Evolutionary conservation across 108 stramenopile species (phyloP).

Genomic region (Discostella stelligeroides): DNA sequence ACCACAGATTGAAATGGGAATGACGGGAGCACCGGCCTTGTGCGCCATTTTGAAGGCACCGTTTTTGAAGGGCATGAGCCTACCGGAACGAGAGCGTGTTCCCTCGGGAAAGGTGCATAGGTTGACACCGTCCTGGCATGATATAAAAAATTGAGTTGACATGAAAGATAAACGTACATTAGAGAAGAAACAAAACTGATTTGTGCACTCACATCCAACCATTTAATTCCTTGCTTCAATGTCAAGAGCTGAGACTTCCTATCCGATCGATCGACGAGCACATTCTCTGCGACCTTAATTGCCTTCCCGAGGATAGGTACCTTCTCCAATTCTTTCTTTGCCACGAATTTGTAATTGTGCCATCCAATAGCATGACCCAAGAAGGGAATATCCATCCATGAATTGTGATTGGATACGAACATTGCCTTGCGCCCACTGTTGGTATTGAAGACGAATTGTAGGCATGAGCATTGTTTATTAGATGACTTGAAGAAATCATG

Average conservation of each 20-base stretch:
- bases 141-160: not conserved
- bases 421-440: constrained; percentile 66
- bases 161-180: too few relatives aligned
- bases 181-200: too few relatives aligned
- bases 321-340: constrained; percentile 84
- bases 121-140: constrained; percentile 70
- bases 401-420: constrained; percentile 92
- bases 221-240: constrained; percentile 82
- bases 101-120: constrained; percentile 90
- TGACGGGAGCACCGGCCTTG: constrained; percentile 79
- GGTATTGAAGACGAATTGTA: not conserved
- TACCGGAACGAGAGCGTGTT: constrained; percentile 73
- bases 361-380: constrained; percentile 85
- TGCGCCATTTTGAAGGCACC: constrained; percentile 93
- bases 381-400: constrained; percentile 93
- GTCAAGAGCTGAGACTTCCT: constrained; percentile 76
- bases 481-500: not conserved
- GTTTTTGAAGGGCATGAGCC: constrained; percentile 81
- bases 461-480: not conserved
- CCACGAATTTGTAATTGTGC: constrained; percentile 91
- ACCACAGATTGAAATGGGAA: constrained; percentile 80
- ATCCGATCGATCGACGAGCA: constrained; percentile 78
- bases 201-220: constrained; percentile 63
- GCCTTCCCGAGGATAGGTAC: constrained; percentile 86
- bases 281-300: constrained; percentile 69